phyloP scores from a whole-genome alignment of 306 rosid genomes.

The Hippophae gyantsensis region DNA sequence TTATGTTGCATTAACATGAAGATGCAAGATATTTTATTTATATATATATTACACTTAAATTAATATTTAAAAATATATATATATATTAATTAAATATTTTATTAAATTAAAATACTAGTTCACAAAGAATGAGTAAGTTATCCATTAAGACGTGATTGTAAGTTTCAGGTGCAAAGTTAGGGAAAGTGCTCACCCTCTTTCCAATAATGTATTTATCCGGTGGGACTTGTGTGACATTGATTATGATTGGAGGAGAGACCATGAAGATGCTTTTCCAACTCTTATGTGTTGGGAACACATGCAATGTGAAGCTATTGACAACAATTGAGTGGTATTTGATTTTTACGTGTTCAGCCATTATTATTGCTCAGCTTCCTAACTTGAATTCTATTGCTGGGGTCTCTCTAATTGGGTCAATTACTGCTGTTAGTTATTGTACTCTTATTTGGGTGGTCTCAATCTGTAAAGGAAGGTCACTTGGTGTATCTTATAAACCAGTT shows the following conservation, averaged over 20 bases:
- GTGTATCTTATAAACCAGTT: slow-evolving; percentile 32
- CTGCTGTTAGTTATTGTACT: slow-evolving; percentile 51
- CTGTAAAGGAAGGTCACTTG: slow-evolving; percentile 20
- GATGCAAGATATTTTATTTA: no score
- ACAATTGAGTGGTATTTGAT: slow-evolving; percentile 55
- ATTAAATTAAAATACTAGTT: no score
- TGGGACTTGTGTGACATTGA: slow-evolving; percentile 69
- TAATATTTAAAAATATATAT: no score
- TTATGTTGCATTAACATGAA: no score
- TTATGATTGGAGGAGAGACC: slow-evolving; percentile 61
- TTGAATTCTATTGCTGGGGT: slow-evolving; percentile 63
- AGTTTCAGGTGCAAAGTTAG: slow-evolving; percentile 53
- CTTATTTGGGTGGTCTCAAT: slow-evolving; percentile 50
- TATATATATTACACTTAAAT: no score
- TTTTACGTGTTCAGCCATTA: slow-evolving; percentile 41
- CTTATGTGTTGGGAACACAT: slow-evolving; percentile 21
- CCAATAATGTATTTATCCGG: slow-evolving; percentile 72
- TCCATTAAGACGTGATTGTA: background rate
- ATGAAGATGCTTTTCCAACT: slow-evolving; percentile 58
- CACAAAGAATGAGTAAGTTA: background rate
- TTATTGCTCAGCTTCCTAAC: slow-evolving; percentile 75
- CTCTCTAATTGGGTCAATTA: slow-evolving; percentile 51
- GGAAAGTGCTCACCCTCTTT: slow-evolving; percentile 45
- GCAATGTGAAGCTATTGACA: slow-evolving; percentile 20
- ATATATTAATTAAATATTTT: background rate